Base-by-base conservation (phyloP, 1,284 basidiomycete species). In the Tilletia indica region DNA sequence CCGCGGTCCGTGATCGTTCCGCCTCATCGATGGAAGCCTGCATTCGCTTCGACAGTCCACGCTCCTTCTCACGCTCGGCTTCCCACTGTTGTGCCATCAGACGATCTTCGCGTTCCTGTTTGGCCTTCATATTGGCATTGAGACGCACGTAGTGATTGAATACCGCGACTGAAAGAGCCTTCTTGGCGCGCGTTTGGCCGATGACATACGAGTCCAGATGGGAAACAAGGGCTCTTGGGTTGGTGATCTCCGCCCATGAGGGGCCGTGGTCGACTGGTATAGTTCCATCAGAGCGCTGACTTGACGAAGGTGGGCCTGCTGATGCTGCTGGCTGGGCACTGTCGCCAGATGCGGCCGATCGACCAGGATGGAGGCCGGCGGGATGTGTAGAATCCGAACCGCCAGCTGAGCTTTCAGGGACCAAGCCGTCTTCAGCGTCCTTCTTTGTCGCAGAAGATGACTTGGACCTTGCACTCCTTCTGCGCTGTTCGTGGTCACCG, bases 161-260 rank as follows among this genome's bases (percentile, higher is more conserved):
- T 3, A 73, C 71, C 1, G 92, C 92, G 56, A 94, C 95, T 42
- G 93, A 93, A 21, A 97, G 88, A 11, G 93, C 91, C 83, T 94
- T 93, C 88, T 97, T 97, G 2, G 95, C 94, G 74, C 88, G 88
- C 75, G 93, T 91, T 83, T 97, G 95, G 1, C 95, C 94, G 14
- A 97, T 89, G n/a, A 97, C 90, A 82, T 91, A 96, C 80, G 92
- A 89, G 77, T 93, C 91, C 39, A 97, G 88, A 84, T 93, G 93
- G 80, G 91, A 88, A n/a, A 91, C 91, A 49, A 97, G 89, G 91
- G 94, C 72, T 9, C 69, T 61, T 45, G 73, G 79, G 71, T 58
- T 68, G 71, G 68, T 19, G 49, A 75, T 36, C 70, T 74, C n/a
- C 49, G 73, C 19, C 64, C 64, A 67, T 1, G 58, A 63, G 19